A percentile compares a stretch with the other conserved stretches of the same genome.
Conservation (phyloP, 768 basidiomycete genomes). For the Amanita molliuscula region DNA sequence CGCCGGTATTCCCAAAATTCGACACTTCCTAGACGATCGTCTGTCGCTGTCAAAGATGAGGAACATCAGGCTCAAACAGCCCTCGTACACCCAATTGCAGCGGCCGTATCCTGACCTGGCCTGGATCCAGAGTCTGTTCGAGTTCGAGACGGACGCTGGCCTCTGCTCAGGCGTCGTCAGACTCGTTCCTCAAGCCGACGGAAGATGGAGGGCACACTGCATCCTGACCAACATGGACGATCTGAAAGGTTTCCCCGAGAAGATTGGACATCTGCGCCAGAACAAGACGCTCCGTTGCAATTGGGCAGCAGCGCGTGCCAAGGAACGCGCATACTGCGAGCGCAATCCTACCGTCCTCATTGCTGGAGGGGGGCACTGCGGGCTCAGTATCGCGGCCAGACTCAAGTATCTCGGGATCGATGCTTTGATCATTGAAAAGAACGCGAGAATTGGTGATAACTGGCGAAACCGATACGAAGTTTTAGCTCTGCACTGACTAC, state of each 20-base stretch:
- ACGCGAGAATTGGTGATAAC: constrained; percentile 46
- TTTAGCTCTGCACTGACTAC: constrained; percentile 54
- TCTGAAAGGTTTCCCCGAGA: constrained; percentile 42
- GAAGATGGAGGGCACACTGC: constrained; percentile 52
- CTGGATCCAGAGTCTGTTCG: constrained; percentile 49
- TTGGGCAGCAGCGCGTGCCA: constrained; percentile 39
- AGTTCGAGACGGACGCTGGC: constrained; percentile 42
- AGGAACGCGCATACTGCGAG: constrained; percentile 35
- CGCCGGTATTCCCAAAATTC: constrained; percentile 28
- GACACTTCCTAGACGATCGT: constrained; percentile 35
- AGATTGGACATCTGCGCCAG: constrained; percentile 34
- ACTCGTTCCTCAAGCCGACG: constrained; percentile 32
- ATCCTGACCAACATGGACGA: constrained; percentile 50
- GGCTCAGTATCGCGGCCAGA: constrained; percentile 55
- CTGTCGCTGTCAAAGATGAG: constrained; percentile 18
- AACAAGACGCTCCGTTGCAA: constrained; percentile 35
- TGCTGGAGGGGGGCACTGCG: constrained; percentile 58
- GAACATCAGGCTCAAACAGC: constrained; percentile 15
- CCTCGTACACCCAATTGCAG: constrained; percentile 15
- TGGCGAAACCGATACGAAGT: constrained; percentile 63
- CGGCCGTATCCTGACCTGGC: constrained; percentile 41
- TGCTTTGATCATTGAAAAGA: constrained; percentile 57
- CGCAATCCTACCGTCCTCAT: constrained; percentile 57
- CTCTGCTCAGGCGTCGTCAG: constrained; percentile 41
- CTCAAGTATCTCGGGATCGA: constrained; percentile 49